Percentiles rank a stretch among this genome's conserved stretches.
phyloP scores from a whole-genome alignment of 2,329 filamentous ascomycete species.

The Sporothrix sp. region DNA sequence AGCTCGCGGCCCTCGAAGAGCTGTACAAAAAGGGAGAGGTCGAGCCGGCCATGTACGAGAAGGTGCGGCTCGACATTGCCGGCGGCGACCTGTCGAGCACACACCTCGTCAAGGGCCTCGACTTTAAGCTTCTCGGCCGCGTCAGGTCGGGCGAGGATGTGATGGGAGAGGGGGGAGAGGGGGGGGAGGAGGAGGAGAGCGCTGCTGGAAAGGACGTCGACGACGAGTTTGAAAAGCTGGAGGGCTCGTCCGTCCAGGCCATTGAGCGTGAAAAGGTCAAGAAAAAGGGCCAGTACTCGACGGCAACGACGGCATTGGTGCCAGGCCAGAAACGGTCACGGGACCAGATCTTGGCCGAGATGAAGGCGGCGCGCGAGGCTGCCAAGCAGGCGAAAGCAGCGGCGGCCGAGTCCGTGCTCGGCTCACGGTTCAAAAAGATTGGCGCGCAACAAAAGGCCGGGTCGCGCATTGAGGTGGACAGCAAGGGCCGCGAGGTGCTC shows the following conservation, averaged over 20 bases:
- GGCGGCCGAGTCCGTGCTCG: conserved; percentile 38
- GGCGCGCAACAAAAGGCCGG: conserved; percentile 43
- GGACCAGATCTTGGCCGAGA: conserved; percentile 56
- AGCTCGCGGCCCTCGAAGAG: conserved; percentile 72
- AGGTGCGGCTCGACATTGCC: conserved; percentile 62
- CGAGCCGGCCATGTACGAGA: conserved; percentile 68
- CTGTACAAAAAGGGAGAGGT: conserved; percentile 76
- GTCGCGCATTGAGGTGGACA: conserved; percentile 51
- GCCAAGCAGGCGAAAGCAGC: conserved; percentile 48
- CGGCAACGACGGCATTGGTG: conserved; percentile 37
- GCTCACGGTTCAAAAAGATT: conserved; percentile 56
- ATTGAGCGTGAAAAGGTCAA: conserved; percentile 41
- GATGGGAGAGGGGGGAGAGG: conserved; percentile 34
- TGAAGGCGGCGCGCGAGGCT: conserved; percentile 53
- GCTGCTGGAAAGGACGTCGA: conserved; percentile 42
- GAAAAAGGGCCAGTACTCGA: conserved; percentile 54
- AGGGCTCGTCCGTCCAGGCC: conserved; percentile 44
- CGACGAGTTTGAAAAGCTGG: conserved; percentile 53
- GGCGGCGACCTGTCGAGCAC: conserved; percentile 74
- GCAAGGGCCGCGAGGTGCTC: conserved; percentile 51
- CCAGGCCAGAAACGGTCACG: conserved; percentile 53
- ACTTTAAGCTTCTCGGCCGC: conserved; percentile 68
- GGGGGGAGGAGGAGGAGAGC: conserved; percentile 37
- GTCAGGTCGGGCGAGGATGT: conserved; percentile 62
- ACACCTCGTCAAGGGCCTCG: conserved; percentile 84